Base-by-base conservation (phyloP, 1,284 basidiomycete species). In the Acaromyces ingoldii region DNA sequence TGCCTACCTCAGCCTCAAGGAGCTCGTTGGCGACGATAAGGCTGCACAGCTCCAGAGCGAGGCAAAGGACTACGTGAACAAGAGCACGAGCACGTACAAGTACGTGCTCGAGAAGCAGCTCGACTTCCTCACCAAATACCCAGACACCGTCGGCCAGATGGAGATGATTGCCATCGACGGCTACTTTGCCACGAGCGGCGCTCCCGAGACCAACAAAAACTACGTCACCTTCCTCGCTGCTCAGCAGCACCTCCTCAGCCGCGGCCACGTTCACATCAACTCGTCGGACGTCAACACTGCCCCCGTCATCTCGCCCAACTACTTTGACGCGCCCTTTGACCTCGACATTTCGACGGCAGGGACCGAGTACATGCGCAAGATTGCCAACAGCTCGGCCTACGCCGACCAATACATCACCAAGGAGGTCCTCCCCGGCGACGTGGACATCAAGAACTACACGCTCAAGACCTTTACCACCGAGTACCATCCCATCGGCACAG, bases 301-400 rank as follows among this genome's bases (percentile, higher is more conserved):
- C 43, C 84, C 85, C 0, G 53, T 74, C 24, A 85, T 87, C 72
- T 81, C 85, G 74, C 82, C 84, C 10, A 78, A 80, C 58, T 86
- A 85, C 78, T 80, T 64, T 36, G 40, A 36, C 34, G 60, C 60
- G 15, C 54, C 57, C 6, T 67, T 60, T 25, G 69, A 71, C 49
- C 37, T 61, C 41, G 55, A 66, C 49, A 54, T 71, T 37, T 39
- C 64, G 30, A 58, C 63, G 17, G 64, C 58, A 3, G 69, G 67
- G 19, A 67, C 67, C 42, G 44, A 59, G 43, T 70, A 65, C 60
- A 60, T 67, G 30, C 67, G 69, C 46, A 49, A 58, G 24, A 53
- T 71, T 30, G 66, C 55, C 39, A 55, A 52, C 17, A 46, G 55
- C 38, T 40, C 59, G 47, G 13, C 51, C 9, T 71, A 69, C 57